Percentiles rank a stretch among this genome's conserved stretches.
These are phyloP conservation scores for Myrmaecium sp. DNA, from an alignment of 2,329 filamentous ascomycete genomes.

Conservation along the genomic window DNA sequence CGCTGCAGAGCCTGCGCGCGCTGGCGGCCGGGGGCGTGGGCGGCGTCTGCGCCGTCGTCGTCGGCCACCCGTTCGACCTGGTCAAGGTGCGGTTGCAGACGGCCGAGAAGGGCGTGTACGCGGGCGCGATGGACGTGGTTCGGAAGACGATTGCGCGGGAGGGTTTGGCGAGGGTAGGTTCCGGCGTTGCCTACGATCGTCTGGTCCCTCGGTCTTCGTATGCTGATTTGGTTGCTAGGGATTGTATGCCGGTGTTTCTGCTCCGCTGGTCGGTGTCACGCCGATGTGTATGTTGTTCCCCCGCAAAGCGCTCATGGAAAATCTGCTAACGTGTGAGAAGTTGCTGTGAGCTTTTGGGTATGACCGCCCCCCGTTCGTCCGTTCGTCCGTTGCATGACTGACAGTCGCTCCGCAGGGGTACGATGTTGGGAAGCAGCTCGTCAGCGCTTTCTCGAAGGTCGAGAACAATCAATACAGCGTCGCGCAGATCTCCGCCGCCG, in stretches of 20 bases:
- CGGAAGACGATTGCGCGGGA: constrained; percentile 75
- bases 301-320: no score
- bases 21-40: constrained; percentile 83
- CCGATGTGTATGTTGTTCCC: constrained; percentile 72
- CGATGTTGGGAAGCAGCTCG: constrained; percentile 83
- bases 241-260: constrained; percentile 91
- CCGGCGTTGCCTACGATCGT: no score
- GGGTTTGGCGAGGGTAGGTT: constrained; percentile 45
- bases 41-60: constrained; percentile 81
- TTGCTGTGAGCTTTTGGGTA: constrained; percentile 53
- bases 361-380: no score
- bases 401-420: no score
- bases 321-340: constrained; percentile 18
- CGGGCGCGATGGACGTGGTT: constrained; percentile 79
- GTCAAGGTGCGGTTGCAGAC: constrained; percentile 97
- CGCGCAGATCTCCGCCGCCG: constrained; percentile 74
- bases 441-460: constrained; percentile 48
- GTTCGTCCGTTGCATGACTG: no score
- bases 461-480: constrained; percentile 60
- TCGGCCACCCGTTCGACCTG: constrained; percentile 89
- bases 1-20: constrained; percentile 54
- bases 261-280: constrained; percentile 85
- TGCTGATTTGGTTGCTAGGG: constrained; percentile 33
- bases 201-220: neutral
- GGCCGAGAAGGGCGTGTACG: constrained; percentile 84